Evolutionary conservation across 2,329 filamentous ascomycete genomes (phyloP).

Genomic region (Colletotrichum filicis): DNA sequence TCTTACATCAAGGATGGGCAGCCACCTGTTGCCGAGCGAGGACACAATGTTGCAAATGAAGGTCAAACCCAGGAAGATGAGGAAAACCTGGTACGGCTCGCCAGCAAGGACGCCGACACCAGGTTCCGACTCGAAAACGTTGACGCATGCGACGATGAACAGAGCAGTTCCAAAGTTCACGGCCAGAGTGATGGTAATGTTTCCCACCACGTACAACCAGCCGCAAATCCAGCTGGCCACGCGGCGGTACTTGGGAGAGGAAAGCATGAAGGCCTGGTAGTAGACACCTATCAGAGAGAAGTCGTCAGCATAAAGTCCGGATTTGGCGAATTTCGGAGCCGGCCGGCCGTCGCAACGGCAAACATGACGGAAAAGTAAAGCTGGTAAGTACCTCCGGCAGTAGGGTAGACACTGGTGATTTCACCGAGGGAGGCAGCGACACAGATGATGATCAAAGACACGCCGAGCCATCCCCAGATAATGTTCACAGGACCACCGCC

Average conservation of each 20-base stretch:
- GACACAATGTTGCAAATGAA: slow-evolving; percentile 74
- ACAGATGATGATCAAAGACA: slow-evolving; percentile 77
- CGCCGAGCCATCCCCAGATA: slow-evolving; percentile 78
- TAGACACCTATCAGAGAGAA: slow-evolving; percentile 63
- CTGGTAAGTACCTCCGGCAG: slow-evolving; percentile 68
- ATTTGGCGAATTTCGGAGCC: slow-evolving; percentile 5
- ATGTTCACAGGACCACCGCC: slow-evolving; percentile 76
- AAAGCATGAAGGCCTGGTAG: slow-evolving; percentile 82
- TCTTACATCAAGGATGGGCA: slow-evolving; percentile 76
- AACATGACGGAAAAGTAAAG: neutral
- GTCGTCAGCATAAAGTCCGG: slow-evolving; percentile 27
- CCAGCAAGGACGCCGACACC: slow-evolving; percentile 57
- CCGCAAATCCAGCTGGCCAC: slow-evolving; percentile 78
- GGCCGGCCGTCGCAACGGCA: slow-evolving; percentile 3
- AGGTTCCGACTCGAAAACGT: slow-evolving; percentile 61
- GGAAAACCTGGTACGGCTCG: slow-evolving; percentile 72
- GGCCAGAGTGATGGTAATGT: slow-evolving; percentile 85
- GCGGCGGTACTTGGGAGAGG: slow-evolving; percentile 68
- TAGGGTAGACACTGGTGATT: slow-evolving; percentile 81
- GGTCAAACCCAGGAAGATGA: slow-evolving; percentile 78
- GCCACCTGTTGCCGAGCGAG: slow-evolving; percentile 72
- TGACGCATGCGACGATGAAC: slow-evolving; percentile 65
- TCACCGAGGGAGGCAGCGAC: slow-evolving; percentile 78
- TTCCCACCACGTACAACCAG: slow-evolving; percentile 82
- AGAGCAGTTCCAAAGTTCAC: slow-evolving; percentile 84